Conservation (phyloP, 2,329 filamentous ascomycete species). For the Diaporthe caulivora region DNA sequence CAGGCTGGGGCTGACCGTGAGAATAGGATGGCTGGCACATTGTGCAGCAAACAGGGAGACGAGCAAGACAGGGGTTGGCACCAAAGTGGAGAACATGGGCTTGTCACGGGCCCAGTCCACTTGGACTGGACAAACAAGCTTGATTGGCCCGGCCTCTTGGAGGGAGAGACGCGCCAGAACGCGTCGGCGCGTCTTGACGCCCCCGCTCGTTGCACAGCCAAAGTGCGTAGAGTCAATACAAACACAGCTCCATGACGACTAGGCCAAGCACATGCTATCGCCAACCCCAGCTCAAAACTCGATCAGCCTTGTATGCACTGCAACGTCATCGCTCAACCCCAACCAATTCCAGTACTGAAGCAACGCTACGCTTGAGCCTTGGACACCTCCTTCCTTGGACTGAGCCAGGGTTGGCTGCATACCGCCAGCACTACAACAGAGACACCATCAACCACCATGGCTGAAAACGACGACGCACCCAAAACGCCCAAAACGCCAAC, state of each 20-base stretch:
- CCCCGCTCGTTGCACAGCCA: neutral
- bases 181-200: neutral
- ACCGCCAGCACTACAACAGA: neutral
- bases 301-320: constrained; percentile 17
- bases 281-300: neutral
- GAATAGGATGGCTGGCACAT: constrained; percentile 2
- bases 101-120: neutral
- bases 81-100: neutral
- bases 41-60: neutral
- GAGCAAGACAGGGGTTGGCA: neutral
- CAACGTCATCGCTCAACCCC: constrained; percentile 30
- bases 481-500: constrained; percentile 46
- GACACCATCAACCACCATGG: constrained; percentile 43
- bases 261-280: neutral
- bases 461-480: constrained; percentile 58
- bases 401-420: neutral
- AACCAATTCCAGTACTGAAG: constrained; percentile 6
- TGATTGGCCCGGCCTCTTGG: neutral
- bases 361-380: neutral
- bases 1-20: neutral
- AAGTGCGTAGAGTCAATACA: constrained; percentile 24
- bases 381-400: neutral
- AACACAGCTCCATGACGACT: neutral
- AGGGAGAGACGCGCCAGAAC: neutral
- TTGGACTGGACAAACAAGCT: neutral